Percentiles rank a stretch among this genome's conserved stretches.
phyloP scores from a whole-genome alignment of 2,329 filamentous ascomycete species.

The Bipolaris bicolor region DNA sequence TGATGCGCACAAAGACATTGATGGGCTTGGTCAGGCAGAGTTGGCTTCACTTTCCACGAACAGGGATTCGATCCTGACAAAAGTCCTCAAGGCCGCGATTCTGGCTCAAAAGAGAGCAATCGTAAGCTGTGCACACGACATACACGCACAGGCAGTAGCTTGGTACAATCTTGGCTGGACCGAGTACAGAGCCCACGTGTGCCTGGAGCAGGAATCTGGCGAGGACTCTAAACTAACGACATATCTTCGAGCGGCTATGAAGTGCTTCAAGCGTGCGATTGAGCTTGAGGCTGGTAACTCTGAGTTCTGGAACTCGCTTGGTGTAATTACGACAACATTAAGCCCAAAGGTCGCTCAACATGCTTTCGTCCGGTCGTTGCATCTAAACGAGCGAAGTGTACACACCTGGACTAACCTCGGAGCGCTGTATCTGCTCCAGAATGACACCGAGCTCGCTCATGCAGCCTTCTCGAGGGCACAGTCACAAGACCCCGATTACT shows the following conservation, averaged over 20 bases:
- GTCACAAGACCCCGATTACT: constrained; percentile 91
- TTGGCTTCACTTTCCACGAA: constrained; percentile 32
- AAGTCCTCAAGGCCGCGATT: constrained; percentile 73
- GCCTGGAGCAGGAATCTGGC: constrained; percentile 56
- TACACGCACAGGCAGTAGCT: constrained; percentile 90
- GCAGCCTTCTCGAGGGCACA: constrained; percentile 89
- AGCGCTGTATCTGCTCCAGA: constrained; percentile 81
- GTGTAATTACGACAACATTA: constrained; percentile 84
- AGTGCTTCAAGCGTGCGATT: constrained; percentile 93
- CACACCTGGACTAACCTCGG: constrained; percentile 91
- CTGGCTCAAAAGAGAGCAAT: constrained; percentile 89
- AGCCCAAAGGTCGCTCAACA: constrained; percentile 91
- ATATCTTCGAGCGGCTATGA: constrained; percentile 80
- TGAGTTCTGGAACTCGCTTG: constrained; percentile 97
- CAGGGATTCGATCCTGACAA: constrained; percentile 50
- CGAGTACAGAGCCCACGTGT: constrained; percentile 80
- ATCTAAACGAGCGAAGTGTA: constrained; percentile 85
- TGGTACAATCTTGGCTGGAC: constrained; percentile 98
- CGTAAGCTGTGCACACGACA: constrained; percentile 71
- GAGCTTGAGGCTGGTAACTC: constrained; percentile 92
- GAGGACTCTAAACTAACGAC: constrained; percentile 58
- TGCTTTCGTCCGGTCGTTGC: constrained; percentile 88
- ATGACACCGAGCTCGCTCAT: constrained; percentile 85
- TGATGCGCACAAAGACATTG: constrained; percentile 69
- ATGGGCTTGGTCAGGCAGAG: constrained; percentile 62